Percentiles rank a stretch among this genome's conserved stretches.
Evolutionary conservation across 2,329 filamentous ascomycete species (phyloP).

Genomic region (Achaetomium macrosporum): DNA sequence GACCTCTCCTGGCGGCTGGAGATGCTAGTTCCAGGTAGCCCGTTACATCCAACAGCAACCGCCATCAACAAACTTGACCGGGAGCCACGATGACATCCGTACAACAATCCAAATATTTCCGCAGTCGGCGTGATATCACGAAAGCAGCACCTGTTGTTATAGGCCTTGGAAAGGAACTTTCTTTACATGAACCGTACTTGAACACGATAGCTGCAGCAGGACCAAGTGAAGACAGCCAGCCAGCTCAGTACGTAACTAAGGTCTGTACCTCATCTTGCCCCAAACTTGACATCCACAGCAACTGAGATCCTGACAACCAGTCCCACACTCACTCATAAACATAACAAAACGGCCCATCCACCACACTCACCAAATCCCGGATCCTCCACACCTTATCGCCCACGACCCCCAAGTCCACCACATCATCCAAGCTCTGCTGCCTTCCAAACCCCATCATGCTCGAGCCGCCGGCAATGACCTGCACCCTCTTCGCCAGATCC

Average conservation of each 20-base stretch:
- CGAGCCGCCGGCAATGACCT: slow-evolving; percentile 28
- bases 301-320: neutral
- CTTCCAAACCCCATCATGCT: slow-evolving; percentile 25
- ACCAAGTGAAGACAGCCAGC: no score
- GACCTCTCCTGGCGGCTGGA: no score
- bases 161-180: no score
- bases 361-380: slow-evolving; percentile 22
- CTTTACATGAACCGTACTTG: no score
- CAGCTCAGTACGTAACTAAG: neutral
- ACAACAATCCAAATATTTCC: no score
- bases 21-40: no score
- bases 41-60: no score
- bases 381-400: slow-evolving; percentile 24
- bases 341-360: slow-evolving; percentile 27
- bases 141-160: no score
- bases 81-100: no score
- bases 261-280: neutral
- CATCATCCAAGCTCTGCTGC: slow-evolving; percentile 25
- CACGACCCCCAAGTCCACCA: slow-evolving; percentile 25
- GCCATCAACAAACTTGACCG: no score
- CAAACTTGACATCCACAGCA: neutral
- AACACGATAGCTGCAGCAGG: no score
- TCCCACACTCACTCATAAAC: slow-evolving; percentile 22
- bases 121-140: no score
- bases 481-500: slow-evolving; percentile 23